phyloP scores from a whole-genome alignment of 208 protist genomes.

The Vickermania spadyakhi region DNA sequence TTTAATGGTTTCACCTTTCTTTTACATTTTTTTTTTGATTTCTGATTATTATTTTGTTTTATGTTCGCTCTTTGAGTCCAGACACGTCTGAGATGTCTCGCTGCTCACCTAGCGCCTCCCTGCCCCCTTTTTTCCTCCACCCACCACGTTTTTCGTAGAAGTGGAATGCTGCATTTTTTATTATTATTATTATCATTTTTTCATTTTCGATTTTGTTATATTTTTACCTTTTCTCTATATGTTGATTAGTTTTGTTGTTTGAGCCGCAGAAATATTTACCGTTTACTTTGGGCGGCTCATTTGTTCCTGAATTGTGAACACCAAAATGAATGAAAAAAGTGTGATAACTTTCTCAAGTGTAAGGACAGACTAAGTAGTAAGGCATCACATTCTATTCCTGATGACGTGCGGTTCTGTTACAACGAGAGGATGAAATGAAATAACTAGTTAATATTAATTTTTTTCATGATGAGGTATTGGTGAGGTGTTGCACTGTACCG shows the following conservation, averaged over 20 bases:
- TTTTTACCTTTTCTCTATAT: slow-evolving; percentile 5
- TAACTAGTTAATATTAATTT: too few species aligned
- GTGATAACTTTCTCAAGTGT: too few species aligned
- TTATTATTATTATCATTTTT: slow-evolving; percentile 13
- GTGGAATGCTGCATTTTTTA: background rate
- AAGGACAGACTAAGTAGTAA: too few species aligned
- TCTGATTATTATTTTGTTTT: slow-evolving; percentile 5
- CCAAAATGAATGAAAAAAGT: too few species aligned
- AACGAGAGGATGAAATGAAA: too few species aligned
- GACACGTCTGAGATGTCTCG: background rate
- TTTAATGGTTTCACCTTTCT: slow-evolving; percentile 8
- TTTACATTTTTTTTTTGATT: slow-evolving; percentile 6
- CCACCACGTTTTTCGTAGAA: background rate
- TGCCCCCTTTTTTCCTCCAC: background rate
- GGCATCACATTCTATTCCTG: too few species aligned
- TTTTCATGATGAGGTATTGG: too few species aligned
- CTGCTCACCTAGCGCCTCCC: background rate
- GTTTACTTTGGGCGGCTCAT: too few species aligned
- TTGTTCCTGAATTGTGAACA: too few species aligned
- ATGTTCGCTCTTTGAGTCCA: background rate
- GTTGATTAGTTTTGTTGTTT: slow-evolving; percentile 12
- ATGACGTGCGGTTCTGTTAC: too few species aligned
- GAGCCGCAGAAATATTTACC: too few species aligned
- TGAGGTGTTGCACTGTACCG: too few species aligned
- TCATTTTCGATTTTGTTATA: slow-evolving; percentile 3